Conservation (phyloP, 768 basidiomycete species). For the Mycena filopes region DNA sequence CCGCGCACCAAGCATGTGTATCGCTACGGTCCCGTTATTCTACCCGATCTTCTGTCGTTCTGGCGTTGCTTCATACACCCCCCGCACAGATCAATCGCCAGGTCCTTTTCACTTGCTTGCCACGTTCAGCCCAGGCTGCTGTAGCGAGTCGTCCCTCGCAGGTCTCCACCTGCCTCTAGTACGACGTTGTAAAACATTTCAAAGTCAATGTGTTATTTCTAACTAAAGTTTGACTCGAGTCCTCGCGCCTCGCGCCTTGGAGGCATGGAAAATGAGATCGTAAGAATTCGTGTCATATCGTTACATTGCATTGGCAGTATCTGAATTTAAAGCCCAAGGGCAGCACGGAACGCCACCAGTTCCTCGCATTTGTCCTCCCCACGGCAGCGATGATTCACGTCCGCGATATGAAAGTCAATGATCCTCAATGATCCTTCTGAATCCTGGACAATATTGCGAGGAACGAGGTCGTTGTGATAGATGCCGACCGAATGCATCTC, state of each 20-base stretch:
- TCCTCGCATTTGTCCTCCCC: conserved; percentile 22
- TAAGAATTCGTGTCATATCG: background rate
- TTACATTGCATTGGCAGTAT: background rate
- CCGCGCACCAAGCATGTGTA: background rate
- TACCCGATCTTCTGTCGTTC: background rate
- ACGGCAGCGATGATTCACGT: conserved; percentile 13
- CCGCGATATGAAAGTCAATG: conserved; percentile 29
- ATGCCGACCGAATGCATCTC: conserved; percentile 24
- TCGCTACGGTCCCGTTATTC: conserved; percentile 6
- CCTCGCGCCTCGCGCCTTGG: no score
- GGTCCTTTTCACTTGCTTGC: no score
- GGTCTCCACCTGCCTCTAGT: no score
- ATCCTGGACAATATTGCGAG: conserved; percentile 22
- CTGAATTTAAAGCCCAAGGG: background rate
- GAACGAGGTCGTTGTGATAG: conserved; percentile 16
- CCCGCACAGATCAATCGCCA: background rate
- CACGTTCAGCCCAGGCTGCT: no score
- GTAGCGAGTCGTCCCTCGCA: no score
- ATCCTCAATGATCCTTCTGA: conserved; percentile 12
- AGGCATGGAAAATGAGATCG: background rate
- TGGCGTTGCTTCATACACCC: conserved; percentile 12
- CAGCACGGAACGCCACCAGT: background rate
- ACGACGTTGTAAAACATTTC: no score
- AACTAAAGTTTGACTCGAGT: no score
- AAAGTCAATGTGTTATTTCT: no score